Percentiles rank a stretch among this genome's conserved stretches.
Evolutionary conservation across 768 basidiomycete genomes (phyloP).

Genomic region (Lyophyllum atratum): DNA sequence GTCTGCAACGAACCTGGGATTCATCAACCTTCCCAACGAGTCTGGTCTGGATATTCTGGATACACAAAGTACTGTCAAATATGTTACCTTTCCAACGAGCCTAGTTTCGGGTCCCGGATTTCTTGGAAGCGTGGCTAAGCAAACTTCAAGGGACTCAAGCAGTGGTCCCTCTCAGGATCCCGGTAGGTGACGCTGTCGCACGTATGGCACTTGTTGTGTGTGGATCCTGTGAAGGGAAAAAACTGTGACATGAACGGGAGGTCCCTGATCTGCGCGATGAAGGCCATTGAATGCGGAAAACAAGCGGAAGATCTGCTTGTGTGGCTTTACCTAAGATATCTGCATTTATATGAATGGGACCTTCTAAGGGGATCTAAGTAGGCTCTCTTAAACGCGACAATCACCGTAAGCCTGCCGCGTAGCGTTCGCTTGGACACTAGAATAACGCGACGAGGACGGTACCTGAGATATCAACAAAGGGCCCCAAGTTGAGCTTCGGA

Average conservation of each 20-base stretch:
- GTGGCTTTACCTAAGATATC: not conserved
- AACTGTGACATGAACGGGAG: not conserved
- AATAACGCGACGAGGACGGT: not conserved
- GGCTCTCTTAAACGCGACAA: slow-evolving; percentile 1
- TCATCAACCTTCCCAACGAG: too few species aligned
- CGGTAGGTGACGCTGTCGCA: not conserved
- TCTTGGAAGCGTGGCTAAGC: not conserved
- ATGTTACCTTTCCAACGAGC: not conserved
- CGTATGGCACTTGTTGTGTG: not conserved
- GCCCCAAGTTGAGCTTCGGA: not conserved
- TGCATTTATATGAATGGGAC: not conserved
- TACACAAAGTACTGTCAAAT: not conserved
- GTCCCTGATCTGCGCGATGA: not conserved
- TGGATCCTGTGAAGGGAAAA: not conserved
- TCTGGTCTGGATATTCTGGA: not conserved
- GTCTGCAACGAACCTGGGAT: too few species aligned
- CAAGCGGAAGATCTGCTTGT: not conserved
- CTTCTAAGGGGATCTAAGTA: not conserved
- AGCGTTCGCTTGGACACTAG: not conserved
- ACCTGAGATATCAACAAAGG: not conserved
- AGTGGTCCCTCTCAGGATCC: not conserved
- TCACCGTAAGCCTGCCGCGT: not conserved
- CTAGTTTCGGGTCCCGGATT: not conserved
- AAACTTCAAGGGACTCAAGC: not conserved
- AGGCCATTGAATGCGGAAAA: not conserved